These are phyloP conservation scores for Rosa persica DNA, from an alignment of 306 rosid species.

Conservation along the genomic window DNA sequence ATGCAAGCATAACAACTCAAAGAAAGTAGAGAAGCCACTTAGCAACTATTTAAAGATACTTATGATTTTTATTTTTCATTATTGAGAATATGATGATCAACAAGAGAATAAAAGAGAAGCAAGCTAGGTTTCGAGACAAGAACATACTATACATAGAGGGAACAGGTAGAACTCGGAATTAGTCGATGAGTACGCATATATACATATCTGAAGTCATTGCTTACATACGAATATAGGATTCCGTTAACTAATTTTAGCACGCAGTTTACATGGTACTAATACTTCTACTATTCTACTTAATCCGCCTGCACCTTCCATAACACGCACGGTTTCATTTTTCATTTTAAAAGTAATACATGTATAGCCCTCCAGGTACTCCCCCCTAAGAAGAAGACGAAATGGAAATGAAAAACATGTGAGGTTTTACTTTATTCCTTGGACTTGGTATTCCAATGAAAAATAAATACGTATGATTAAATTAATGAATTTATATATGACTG, in stretches of 20 bases:
- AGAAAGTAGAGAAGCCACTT: background rate
- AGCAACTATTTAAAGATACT: background rate
- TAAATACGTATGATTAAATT: background rate
- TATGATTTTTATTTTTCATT: background rate
- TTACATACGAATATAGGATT: constrained; percentile 15
- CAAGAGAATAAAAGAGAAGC: background rate
- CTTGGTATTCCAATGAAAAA: background rate
- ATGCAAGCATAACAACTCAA: background rate
- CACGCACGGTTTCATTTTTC: background rate
- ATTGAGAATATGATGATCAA: background rate
- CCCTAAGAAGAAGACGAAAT: background rate
- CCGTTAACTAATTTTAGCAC: background rate
- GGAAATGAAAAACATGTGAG: constrained; percentile 26
- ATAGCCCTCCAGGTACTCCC: background rate
- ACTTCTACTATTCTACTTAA: background rate
- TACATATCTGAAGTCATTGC: constrained; percentile 36
- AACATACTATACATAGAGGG: background rate
- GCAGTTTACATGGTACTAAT: background rate
- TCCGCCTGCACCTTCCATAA: background rate
- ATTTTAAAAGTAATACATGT: background rate
- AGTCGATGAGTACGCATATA: background rate
- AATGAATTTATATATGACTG: background rate
- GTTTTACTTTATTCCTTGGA: background rate
- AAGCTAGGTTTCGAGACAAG: background rate
- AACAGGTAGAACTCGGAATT: background rate